Conservation (phyloP, 257 asterid species). For the Ophiorrhiza pumila region DNA sequence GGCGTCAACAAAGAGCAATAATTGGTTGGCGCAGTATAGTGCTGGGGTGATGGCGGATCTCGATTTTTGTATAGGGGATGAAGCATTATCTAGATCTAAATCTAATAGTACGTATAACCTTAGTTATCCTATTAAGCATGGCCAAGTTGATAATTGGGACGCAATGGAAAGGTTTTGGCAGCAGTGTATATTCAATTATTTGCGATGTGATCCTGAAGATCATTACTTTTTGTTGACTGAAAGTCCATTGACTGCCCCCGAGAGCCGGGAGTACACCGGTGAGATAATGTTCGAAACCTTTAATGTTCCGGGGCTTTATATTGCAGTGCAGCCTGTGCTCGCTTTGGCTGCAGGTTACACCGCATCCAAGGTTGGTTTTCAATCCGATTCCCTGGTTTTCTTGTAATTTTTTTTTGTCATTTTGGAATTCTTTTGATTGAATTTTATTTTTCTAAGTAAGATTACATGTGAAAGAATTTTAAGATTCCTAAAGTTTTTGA, state of each 20-base stretch:
- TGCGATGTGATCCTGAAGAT: conserved; percentile 96
- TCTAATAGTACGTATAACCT: conserved; percentile 54
- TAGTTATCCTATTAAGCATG: conserved; percentile 78
- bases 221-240: conserved; percentile 90
- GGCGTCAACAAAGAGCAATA: conserved; percentile 55
- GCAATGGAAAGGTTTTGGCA: conserved; percentile 99
- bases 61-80: conserved; percentile 86
- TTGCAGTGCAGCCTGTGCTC: conserved; percentile 96
- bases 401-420: conserved; percentile 4
- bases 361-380: conserved; percentile 71
- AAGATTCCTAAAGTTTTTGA: not conserved
- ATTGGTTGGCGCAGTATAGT: conserved; percentile 75
- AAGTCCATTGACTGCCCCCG: conserved; percentile 95
- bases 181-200: conserved; percentile 77
- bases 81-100: conserved; percentile 74
- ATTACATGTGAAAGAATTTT: not conserved
- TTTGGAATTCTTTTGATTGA: conserved; percentile 16
- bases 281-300: conserved; percentile 98
- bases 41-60: conserved; percentile 99
- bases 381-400: conserved; percentile 5
- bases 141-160: conserved; percentile 95
- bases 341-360: conserved; percentile 99
- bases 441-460: not conserved
- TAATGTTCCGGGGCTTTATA: conserved; percentile 86
- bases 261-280: conserved; percentile 87